Percentiles rank a stretch among this genome's conserved stretches.
phyloP scores from a whole-genome alignment of 768 basidiomycete species.

The Lentinula boryana region DNA sequence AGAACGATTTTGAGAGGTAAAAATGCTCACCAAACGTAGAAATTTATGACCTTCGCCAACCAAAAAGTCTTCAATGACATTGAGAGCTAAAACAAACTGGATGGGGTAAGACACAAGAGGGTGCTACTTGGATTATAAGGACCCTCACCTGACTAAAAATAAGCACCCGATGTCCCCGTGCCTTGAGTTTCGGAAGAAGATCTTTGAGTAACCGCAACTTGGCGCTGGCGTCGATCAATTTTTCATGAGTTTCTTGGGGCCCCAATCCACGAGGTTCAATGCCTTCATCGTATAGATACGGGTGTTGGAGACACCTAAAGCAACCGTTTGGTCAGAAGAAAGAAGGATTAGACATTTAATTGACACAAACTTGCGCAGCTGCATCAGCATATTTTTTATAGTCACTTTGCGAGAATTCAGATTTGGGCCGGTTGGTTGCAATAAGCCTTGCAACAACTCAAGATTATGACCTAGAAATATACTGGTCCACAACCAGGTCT shows the following conservation, averaged over 20 bases:
- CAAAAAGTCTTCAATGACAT: conserved; percentile 87
- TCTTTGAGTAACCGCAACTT: conserved; percentile 76
- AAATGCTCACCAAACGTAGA: conserved; percentile 56
- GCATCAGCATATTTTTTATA: conserved; percentile 83
- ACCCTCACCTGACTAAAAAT: conserved; percentile 81
- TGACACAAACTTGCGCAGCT: conserved; percentile 67
- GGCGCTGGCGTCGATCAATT: conserved; percentile 77
- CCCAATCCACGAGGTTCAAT: conserved; percentile 69
- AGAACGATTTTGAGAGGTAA: neutral
- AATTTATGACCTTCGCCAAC: conserved; percentile 74
- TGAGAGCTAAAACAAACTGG: conserved; percentile 83
- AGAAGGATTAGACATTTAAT: neutral
- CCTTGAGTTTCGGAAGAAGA: conserved; percentile 77
- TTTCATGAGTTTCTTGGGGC: conserved; percentile 60
- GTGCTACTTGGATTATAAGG: neutral
- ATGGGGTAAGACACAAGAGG: neutral
- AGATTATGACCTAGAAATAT: conserved; percentile 57
- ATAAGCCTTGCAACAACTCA: conserved; percentile 56
- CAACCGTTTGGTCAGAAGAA: neutral
- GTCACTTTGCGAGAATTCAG: conserved; percentile 40
- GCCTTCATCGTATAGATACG: conserved; percentile 75
- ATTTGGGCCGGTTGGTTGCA: conserved; percentile 31
- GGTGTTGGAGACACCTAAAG: conserved; percentile 81
- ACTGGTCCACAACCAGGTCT: neutral
- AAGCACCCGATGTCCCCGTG: conserved; percentile 82